Conservation (phyloP, 2,329 filamentous ascomycete species). For the Botryosphaeria agaves region DNA sequence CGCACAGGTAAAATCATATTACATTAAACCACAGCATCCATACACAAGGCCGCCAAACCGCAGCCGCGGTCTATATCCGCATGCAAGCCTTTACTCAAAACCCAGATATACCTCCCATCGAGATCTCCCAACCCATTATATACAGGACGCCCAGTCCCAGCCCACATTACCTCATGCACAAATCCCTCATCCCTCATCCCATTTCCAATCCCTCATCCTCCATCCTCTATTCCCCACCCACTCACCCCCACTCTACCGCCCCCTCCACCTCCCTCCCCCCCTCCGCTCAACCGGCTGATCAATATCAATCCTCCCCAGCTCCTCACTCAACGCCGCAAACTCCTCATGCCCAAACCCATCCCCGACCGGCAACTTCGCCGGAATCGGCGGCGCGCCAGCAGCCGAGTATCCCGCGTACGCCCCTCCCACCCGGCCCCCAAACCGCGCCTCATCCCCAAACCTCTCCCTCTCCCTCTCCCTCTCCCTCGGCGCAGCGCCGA, state of each 20-base stretch:
- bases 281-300: constrained; percentile 14
- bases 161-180: background rate
- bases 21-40: background rate
- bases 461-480: constrained; percentile 8
- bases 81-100: too few species aligned
- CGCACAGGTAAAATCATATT: background rate
- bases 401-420: constrained; percentile 11
- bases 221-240: background rate
- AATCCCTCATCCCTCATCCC: background rate
- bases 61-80: background rate
- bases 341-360: constrained; percentile 19
- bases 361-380: constrained; percentile 50
- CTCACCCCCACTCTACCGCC: background rate
- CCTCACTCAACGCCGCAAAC: constrained; percentile 47
- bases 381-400: constrained; percentile 38
- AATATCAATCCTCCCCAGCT: constrained; percentile 41
- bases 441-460: background rate
- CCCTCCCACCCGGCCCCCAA: constrained; percentile 9
- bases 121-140: too few species aligned
- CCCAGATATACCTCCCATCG: too few species aligned
- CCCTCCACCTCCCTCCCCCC: constrained; percentile 7
- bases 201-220: background rate
- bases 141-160: background rate
- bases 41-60: background rate
- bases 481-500: background rate